Evolutionary conservation across 768 basidiomycete species (phyloP).

Genomic region (Mycena vulgaris): DNA sequence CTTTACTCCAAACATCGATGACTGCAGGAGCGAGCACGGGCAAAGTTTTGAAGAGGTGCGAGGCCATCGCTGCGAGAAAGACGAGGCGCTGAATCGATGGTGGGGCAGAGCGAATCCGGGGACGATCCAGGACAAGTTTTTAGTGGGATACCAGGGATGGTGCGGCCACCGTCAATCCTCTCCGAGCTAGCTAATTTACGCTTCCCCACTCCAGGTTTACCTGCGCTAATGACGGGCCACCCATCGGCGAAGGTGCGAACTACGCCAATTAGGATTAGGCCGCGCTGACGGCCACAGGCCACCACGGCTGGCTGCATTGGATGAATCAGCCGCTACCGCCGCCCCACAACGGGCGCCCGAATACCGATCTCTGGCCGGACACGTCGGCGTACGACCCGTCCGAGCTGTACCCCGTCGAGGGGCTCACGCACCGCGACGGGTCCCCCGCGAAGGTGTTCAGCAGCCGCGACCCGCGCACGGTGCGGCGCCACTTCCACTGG

Average conservation of each 20-base stretch:
- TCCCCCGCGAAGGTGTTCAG: conserved; percentile 83
- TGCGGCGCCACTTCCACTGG: conserved; percentile 84
- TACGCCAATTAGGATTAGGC: neutral
- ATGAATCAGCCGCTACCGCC: conserved; percentile 74
- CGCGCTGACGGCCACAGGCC: conserved; percentile 55
- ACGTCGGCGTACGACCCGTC: conserved; percentile 77
- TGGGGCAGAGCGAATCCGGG: conserved; percentile 78
- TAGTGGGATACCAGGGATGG: conserved; percentile 94
- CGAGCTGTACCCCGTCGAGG: conserved; percentile 80
- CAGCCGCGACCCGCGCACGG: conserved; percentile 82
- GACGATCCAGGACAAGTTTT: conserved; percentile 87
- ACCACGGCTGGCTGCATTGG: conserved; percentile 94
- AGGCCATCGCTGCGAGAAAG: neutral
- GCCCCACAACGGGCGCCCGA: conserved; percentile 74
- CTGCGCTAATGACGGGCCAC: conserved; percentile 77
- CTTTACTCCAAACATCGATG: conserved; percentile 15
- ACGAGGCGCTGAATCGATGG: conserved; percentile 17
- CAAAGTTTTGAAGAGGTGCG: conserved; percentile 61
- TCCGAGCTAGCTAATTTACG: neutral
- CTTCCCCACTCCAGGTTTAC: conserved; percentile 74
- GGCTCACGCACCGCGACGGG: conserved; percentile 69
- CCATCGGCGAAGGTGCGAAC: conserved; percentile 70
- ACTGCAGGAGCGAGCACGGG: conserved; percentile 34
- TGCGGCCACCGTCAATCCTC: conserved; percentile 46
- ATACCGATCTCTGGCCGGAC: conserved; percentile 87